These are phyloP conservation scores for Xylaria grammica DNA, from an alignment of 495 filamentous ascomycete species.

Conservation along the genomic window DNA sequence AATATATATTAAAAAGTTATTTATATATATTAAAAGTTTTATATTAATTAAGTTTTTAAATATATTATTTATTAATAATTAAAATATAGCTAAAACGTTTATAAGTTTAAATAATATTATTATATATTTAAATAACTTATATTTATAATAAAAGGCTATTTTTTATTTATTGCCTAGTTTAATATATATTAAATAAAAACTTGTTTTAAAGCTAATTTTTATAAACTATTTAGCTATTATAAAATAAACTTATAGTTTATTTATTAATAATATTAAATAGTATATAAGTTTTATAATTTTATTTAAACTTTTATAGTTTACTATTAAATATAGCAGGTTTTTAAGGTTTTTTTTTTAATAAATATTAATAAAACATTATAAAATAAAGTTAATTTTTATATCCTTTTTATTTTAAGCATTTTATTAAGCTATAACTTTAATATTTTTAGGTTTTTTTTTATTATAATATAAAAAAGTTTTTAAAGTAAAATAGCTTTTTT, in stretches of 20 bases:
- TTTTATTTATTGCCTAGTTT: not conserved
- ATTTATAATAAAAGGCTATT: not conserved
- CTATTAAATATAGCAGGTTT: not conserved
- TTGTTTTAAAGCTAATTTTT: too few species aligned
- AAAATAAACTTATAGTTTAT: not conserved
- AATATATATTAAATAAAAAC: not conserved
- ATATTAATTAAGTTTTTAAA: not conserved
- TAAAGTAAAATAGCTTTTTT: not conserved
- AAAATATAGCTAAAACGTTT: not conserved
- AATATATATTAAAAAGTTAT: not conserved
- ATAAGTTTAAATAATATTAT: too few species aligned
- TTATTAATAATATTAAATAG: not conserved
- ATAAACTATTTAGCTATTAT: slow-evolving; percentile 2
- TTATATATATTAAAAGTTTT: not conserved
- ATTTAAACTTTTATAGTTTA: not conserved
- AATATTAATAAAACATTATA: not conserved
- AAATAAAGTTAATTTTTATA: too few species aligned
- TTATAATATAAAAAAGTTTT: too few species aligned
- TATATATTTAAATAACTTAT: slow-evolving; percentile 1
- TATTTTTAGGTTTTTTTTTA: too few species aligned
- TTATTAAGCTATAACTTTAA: too few species aligned
- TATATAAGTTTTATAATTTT: not conserved
- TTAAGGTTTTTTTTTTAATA: not conserved
- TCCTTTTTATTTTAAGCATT: too few species aligned
- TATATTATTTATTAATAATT: not conserved